Evolutionary conservation across 1,284 basidiomycete species (phyloP).

Genomic region (Chondrostereum purpureum): DNA sequence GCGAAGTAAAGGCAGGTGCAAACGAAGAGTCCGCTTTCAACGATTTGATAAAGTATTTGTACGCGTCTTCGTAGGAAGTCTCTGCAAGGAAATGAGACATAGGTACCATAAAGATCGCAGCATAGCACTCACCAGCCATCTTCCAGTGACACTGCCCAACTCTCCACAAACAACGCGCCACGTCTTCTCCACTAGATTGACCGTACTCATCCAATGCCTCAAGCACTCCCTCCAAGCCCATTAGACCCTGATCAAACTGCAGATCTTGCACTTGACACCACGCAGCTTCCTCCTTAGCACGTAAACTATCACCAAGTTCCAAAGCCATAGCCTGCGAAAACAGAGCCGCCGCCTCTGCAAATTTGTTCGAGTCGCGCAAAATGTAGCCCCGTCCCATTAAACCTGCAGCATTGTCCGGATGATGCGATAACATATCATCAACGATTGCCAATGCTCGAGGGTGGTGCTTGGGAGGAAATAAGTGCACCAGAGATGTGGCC

Average conservation of each 20-base stretch:
- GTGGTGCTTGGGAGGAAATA: constrained; percentile 90
- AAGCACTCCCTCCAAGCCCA: constrained; percentile 56
- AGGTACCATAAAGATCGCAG: neutral
- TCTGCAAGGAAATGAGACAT: constrained; percentile 22
- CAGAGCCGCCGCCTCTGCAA: constrained; percentile 60
- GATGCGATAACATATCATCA: constrained; percentile 59
- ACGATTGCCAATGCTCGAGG: constrained; percentile 69
- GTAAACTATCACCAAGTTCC: constrained; percentile 45
- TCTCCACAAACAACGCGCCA: constrained; percentile 80
- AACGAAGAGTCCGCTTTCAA: constrained; percentile 75
- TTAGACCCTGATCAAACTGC: constrained; percentile 46
- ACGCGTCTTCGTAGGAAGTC: constrained; percentile 54
- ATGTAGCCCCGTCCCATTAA: constrained; percentile 78
- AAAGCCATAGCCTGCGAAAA: constrained; percentile 52
- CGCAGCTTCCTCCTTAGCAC: constrained; percentile 76
- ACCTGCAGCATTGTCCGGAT: constrained; percentile 58
- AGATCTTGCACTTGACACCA: no score
- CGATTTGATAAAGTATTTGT: constrained; percentile 77
- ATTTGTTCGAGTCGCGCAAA: constrained; percentile 57
- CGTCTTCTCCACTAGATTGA: constrained; percentile 43
- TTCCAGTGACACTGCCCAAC: constrained; percentile 78
- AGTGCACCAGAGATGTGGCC: constrained; percentile 74
- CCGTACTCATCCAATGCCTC: constrained; percentile 47
- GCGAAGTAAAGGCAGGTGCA: constrained; percentile 89
- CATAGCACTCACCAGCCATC: constrained; percentile 52